phyloP scores from a whole-genome alignment of 2,329 filamentous ascomycete genomes.

The Monosporascus sp. region DNA sequence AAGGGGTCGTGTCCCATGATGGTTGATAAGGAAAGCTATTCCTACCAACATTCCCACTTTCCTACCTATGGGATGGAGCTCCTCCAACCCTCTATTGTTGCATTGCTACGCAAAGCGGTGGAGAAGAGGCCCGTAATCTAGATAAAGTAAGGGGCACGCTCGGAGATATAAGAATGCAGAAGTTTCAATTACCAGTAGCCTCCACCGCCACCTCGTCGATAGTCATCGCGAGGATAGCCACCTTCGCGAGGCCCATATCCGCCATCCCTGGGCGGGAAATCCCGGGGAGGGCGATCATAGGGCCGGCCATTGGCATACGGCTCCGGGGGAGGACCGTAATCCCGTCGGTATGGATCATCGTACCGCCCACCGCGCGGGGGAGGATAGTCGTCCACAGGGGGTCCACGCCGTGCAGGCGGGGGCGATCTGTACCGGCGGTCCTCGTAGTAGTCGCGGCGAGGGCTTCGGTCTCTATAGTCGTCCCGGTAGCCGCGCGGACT shows the following conservation, averaged over 20 bases:
- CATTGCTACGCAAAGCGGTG: slow-evolving; percentile 2
- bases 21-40: slow-evolving; percentile 7
- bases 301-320: slow-evolving; percentile 55
- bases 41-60: slow-evolving; percentile 4
- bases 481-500: slow-evolving; percentile 68
- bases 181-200: slow-evolving; percentile 29
- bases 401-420: slow-evolving; percentile 68
- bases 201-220: slow-evolving; percentile 24
- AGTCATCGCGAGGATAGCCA: slow-evolving; percentile 28
- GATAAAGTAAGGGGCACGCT: slow-evolving; percentile 27
- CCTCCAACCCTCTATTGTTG: slow-evolving; percentile 6
- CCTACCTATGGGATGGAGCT: slow-evolving; percentile 2
- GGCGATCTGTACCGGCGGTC: slow-evolving; percentile 78
- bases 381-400: slow-evolving; percentile 70
- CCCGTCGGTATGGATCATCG: slow-evolving; percentile 71
- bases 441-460: slow-evolving; percentile 82
- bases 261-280: slow-evolving; percentile 46
- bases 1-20: slow-evolving; percentile 10
- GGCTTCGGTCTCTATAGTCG: slow-evolving; percentile 83
- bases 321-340: slow-evolving; percentile 56
- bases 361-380: slow-evolving; percentile 64
- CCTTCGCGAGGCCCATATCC: slow-evolving; percentile 38
- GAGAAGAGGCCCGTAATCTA: slow-evolving; percentile 20
- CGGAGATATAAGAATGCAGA: slow-evolving; percentile 18
- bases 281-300: slow-evolving; percentile 50